These are phyloP conservation scores for Rubia yunnanensis DNA, from an alignment of 257 asterid species.

Conservation along the genomic window DNA sequence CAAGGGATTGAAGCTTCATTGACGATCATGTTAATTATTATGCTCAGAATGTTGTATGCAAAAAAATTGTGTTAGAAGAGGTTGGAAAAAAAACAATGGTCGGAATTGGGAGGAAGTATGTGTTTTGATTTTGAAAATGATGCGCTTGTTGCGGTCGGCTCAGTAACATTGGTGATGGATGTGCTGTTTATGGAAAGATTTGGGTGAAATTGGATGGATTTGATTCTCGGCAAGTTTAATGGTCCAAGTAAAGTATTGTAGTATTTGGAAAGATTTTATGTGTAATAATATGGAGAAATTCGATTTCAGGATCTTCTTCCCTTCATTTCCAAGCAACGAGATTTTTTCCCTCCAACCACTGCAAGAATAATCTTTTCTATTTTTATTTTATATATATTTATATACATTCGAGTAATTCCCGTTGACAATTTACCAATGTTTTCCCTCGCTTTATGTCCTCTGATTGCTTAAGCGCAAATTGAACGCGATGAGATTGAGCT, in stretches of 20 bases:
- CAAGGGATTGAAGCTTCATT: conserved; percentile 50
- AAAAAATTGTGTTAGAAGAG: neutral
- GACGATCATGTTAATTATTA: conserved; percentile 1
- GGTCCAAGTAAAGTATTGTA: neutral
- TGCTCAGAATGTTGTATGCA: too few species aligned
- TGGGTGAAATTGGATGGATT: neutral
- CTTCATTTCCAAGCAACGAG: neutral
- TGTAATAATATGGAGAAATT: neutral
- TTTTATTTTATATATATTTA: too few species aligned
- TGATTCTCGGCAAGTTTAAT: neutral
- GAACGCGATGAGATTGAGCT: too few species aligned
- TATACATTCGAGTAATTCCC: too few species aligned
- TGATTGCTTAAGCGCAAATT: too few species aligned
- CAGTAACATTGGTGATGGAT: conserved; percentile 12
- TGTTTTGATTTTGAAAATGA: too few species aligned
- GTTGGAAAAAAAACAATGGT: neutral
- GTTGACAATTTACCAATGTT: too few species aligned
- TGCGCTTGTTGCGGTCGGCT: conserved; percentile 20
- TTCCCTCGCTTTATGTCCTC: too few species aligned
- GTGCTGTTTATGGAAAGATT: neutral
- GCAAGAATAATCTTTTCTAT: neutral
- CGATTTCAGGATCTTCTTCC: neutral
- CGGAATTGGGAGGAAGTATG: neutral
- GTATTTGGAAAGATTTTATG: neutral
- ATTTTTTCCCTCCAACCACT: neutral